Conservation (phyloP, 2,329 filamentous ascomycete species). For the Lasiodiplodia theobromae region DNA sequence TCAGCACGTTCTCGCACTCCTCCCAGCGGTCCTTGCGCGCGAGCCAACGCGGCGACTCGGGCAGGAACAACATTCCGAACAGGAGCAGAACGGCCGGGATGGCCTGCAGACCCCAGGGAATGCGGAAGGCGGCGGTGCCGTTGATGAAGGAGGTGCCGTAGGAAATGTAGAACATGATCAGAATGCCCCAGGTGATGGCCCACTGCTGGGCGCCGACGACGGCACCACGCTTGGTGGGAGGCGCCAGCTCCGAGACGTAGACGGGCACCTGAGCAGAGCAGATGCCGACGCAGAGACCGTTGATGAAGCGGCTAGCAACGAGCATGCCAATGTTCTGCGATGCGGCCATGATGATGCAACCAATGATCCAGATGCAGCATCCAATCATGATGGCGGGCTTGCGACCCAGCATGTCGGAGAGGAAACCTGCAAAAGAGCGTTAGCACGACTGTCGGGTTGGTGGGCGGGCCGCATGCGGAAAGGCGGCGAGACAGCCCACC, state of each 20-base stretch:
- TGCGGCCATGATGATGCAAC: conserved; percentile 68
- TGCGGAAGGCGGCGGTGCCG: conserved; percentile 44
- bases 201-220: conserved; percentile 77
- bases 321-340: conserved; percentile 74
- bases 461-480: conserved; percentile 13
- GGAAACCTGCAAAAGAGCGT: conserved; percentile 39
- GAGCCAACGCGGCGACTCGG: conserved; percentile 55
- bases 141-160: conserved; percentile 44
- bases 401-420: conserved; percentile 65
- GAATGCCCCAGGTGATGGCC: conserved; percentile 74
- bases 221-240: conserved; percentile 64
- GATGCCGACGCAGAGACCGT: conserved; percentile 77
- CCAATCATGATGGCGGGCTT: conserved; percentile 62
- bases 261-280: conserved; percentile 73
- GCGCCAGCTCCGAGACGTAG: conserved; percentile 72
- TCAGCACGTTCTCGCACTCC: conserved; percentile 51
- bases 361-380: conserved; percentile 62
- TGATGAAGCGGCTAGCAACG: conserved; percentile 71
- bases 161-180: conserved; percentile 70
- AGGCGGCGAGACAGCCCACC: conserved; percentile 4
- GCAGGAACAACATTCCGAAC: conserved; percentile 60
- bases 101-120: conserved; percentile 49
- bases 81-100: conserved; percentile 45
- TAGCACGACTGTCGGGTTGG: background rate
- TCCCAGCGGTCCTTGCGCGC: conserved; percentile 56